A percentile compares a stretch with the other conserved stretches of the same genome.
These are phyloP conservation scores for Starmerella bombi DNA, from an alignment of 805 yeast species.

Conservation along the genomic window DNA sequence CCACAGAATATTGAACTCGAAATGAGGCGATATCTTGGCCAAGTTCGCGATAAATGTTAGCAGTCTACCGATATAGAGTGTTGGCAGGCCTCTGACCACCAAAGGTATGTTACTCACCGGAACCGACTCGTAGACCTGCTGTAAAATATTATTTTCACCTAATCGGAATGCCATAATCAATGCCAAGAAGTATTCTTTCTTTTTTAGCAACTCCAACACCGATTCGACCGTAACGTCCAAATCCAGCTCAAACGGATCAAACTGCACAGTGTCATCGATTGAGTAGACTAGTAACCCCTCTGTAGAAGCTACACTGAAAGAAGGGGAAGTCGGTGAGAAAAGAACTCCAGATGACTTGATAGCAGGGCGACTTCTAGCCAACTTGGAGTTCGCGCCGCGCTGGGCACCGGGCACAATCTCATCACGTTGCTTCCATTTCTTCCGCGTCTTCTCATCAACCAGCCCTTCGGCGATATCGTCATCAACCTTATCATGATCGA, in stretches of 20 bases:
- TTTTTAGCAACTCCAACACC: constrained; percentile 46
- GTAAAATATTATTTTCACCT: constrained; percentile 64
- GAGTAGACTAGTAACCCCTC: constrained; percentile 81
- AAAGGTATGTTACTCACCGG: constrained; percentile 59
- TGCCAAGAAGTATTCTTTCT: constrained; percentile 57
- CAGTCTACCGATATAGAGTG: constrained; percentile 56
- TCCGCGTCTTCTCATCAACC: constrained; percentile 9
- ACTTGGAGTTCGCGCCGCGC: constrained; percentile 62
- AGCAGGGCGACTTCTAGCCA: constrained; percentile 60
- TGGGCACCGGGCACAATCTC: constrained; percentile 72
- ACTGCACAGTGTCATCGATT: constrained; percentile 50
- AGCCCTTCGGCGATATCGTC: constrained; percentile 74
- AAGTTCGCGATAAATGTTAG: constrained; percentile 54
- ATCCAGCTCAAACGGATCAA: constrained; percentile 93
- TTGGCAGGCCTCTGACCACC: constrained; percentile 58
- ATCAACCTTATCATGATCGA: constrained; percentile 75
- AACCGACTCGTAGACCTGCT: constrained; percentile 57
- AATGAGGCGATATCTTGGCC: constrained; percentile 61
- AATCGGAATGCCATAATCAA: constrained; percentile 87
- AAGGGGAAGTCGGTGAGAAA: constrained; percentile 80
- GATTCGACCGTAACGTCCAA: constrained; percentile 79
- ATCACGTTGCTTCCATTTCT: constrained; percentile 31
- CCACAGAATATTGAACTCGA: constrained; percentile 80
- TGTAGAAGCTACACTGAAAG: constrained; percentile 91
- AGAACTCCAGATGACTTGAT: constrained; percentile 64